Conservation (phyloP, 129 eudicot genomes). For the Arctium minus region DNA sequence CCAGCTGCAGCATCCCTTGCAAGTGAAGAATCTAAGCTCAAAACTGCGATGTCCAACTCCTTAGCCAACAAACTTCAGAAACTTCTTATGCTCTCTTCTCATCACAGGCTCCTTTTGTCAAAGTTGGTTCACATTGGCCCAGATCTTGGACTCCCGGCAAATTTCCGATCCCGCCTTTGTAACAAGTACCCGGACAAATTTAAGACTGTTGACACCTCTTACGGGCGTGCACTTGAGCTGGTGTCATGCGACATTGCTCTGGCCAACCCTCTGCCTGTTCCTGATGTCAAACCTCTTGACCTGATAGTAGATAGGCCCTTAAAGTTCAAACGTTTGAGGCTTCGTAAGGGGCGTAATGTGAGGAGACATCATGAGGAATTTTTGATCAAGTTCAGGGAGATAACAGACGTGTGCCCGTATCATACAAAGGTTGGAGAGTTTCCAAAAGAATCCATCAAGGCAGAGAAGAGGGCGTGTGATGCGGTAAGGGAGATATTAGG, state of each 20-base stretch:
- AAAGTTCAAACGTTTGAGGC: slow-evolving; percentile 75
- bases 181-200: slow-evolving; percentile 72
- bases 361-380: slow-evolving; percentile 67
- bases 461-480: slow-evolving; percentile 93
- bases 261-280: slow-evolving; percentile 50
- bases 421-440: slow-evolving; percentile 53
- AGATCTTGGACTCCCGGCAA: slow-evolving; percentile 84
- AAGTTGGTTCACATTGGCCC: slow-evolving; percentile 89
- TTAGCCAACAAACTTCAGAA: slow-evolving; percentile 73
- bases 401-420: slow-evolving; percentile 78
- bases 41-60: slow-evolving; percentile 38
- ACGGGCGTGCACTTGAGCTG: slow-evolving; percentile 95
- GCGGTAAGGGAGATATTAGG: slow-evolving; percentile 89
- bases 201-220: slow-evolving; percentile 73
- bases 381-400: slow-evolving; percentile 57
- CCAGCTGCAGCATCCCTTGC: slow-evolving; percentile 79
- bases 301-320: slow-evolving; percentile 89
- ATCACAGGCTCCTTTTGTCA: slow-evolving; percentile 61
- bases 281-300: slow-evolving; percentile 38
- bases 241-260: slow-evolving; percentile 62
- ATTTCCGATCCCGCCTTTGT: slow-evolving; percentile 77
- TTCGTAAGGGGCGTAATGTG: slow-evolving; percentile 70
- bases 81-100: slow-evolving; percentile 81
- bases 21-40: slow-evolving; percentile 52
- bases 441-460: slow-evolving; percentile 51